A percentile compares a stretch with the other conserved stretches of the same genome.
phyloP scores from a whole-genome alignment of 371 early-diverging fungal genomes.

The Syncephalastrum contaminatum region DNA sequence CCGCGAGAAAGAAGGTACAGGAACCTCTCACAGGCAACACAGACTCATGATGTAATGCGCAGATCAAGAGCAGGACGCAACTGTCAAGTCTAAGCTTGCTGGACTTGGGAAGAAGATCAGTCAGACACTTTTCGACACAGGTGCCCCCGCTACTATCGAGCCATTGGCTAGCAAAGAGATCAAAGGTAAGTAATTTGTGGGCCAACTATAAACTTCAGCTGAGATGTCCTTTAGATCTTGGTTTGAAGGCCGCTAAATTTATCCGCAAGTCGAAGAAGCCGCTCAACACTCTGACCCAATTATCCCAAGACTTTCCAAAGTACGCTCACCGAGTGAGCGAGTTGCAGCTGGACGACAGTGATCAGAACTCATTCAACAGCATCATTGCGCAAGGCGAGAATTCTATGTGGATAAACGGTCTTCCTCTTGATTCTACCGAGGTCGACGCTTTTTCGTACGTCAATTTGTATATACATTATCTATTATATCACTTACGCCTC shows the following conservation, averaged over 20 bases:
- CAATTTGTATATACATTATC: background rate
- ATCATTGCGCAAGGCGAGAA: slow-evolving; percentile 30
- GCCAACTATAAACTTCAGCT: background rate
- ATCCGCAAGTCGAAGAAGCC: slow-evolving; percentile 60
- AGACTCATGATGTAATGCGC: background rate
- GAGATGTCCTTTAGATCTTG: slow-evolving; percentile 41
- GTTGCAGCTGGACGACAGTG: slow-evolving; percentile 30
- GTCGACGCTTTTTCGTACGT: slow-evolving; percentile 70
- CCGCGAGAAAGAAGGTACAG: slow-evolving; percentile 50
- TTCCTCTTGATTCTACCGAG: slow-evolving; percentile 48
- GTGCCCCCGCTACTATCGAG: slow-evolving; percentile 53
- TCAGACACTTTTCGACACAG: slow-evolving; percentile 28
- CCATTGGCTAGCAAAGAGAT: slow-evolving; percentile 62
- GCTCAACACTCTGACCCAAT: slow-evolving; percentile 56
- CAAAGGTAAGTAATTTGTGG: slow-evolving; percentile 28
- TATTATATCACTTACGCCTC: background rate
- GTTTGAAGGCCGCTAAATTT: slow-evolving; percentile 67
- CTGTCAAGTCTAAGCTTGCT: slow-evolving; percentile 25
- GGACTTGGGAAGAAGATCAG: slow-evolving; percentile 32
- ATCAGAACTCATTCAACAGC: slow-evolving; percentile 19
- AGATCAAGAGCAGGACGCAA: background rate
- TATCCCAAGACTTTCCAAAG: slow-evolving; percentile 84
- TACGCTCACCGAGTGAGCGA: slow-evolving; percentile 72
- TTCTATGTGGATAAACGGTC: slow-evolving; percentile 71
- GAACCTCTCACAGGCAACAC: background rate